A percentile compares a stretch with the other conserved stretches of the same genome.
Conservation (phyloP, 192 early-diverging fungal species). For the Coemansia sp. region DNA sequence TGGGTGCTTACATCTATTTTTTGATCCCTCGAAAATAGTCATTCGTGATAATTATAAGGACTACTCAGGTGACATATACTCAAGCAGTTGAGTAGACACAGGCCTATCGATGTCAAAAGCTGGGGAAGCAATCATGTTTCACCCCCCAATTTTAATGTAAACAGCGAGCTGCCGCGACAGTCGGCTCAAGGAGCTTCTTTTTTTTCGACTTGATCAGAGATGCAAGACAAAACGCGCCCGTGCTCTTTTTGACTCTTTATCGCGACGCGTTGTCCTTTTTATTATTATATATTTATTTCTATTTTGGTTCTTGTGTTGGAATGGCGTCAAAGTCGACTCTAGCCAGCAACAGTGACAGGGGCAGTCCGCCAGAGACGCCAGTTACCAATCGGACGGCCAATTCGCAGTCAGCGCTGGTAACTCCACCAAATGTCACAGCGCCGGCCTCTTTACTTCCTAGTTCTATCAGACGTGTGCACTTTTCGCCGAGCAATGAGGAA, state of each 20-base stretch:
- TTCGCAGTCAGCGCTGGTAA: not conserved
- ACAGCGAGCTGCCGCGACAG: not conserved
- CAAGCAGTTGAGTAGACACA: not conserved
- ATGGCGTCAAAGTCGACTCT: slow-evolving; percentile 8
- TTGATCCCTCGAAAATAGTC: not conserved
- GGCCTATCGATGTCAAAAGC: not conserved
- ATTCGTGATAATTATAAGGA: not conserved
- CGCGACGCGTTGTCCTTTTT: not conserved
- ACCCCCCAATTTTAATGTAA: not conserved
- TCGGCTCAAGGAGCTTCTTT: not conserved
- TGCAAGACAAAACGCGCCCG: not conserved
- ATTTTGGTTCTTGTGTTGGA: not conserved
- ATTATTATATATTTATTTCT: not conserved
- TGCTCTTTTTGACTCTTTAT: not conserved
- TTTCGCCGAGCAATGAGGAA: slow-evolving; percentile 50
- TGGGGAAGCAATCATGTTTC: not conserved
- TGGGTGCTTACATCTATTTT: too few relatives aligned
- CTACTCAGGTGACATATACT: not conserved
- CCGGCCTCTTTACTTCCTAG: not conserved
- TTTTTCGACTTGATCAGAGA: not conserved
- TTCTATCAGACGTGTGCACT: slow-evolving; percentile 43
- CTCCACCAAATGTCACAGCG: slow-evolving; percentile 4
- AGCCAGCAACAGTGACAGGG: not conserved
- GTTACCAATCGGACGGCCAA: not conserved
- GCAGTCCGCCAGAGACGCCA: slow-evolving; percentile 10